Percentiles rank a stretch among this genome's conserved stretches.
Evolutionary conservation across 2,329 filamentous ascomycete species (phyloP).

Genomic region (Sporothrix dimorphospora): DNA sequence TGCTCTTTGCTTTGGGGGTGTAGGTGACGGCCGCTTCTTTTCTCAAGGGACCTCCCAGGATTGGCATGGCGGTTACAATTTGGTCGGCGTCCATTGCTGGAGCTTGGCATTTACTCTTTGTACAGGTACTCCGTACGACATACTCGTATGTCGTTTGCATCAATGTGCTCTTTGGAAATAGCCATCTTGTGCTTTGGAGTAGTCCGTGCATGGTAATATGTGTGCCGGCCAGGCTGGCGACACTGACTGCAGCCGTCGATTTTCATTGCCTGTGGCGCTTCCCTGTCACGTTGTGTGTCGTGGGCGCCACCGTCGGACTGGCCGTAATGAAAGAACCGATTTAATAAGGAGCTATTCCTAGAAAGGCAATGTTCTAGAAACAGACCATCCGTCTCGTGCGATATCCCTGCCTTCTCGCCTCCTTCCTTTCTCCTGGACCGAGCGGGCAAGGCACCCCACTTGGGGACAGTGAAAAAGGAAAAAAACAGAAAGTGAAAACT

Average conservation of each 20-base stretch:
- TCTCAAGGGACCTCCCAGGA: not conserved
- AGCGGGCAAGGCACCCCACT: not conserved
- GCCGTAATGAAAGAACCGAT: slow-evolving; percentile 21
- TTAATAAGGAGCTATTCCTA: not conserved
- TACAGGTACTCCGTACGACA: not conserved
- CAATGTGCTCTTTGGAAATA: not conserved
- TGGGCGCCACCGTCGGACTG: slow-evolving; percentile 20
- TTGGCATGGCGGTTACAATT: not conserved
- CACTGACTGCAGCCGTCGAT: not conserved
- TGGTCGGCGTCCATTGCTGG: not conserved
- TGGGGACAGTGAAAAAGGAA: not conserved
- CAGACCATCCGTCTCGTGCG: not conserved
- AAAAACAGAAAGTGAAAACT: not conserved
- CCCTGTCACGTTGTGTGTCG: not conserved
- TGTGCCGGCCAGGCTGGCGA: not conserved
- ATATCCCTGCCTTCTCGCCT: not conserved
- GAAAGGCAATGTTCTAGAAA: slow-evolving; percentile 33
- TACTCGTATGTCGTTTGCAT: not conserved
- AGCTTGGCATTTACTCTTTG: not conserved
- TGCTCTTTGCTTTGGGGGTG: not conserved
- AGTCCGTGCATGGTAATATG: not conserved
- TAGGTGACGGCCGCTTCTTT: not conserved
- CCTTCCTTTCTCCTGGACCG: slow-evolving; percentile 11
- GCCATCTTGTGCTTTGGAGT: not conserved
- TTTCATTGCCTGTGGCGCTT: not conserved